Evolutionary conservation across 495 filamentous ascomycete genomes (phyloP).

Genomic region (Penicillium manginii): DNA sequence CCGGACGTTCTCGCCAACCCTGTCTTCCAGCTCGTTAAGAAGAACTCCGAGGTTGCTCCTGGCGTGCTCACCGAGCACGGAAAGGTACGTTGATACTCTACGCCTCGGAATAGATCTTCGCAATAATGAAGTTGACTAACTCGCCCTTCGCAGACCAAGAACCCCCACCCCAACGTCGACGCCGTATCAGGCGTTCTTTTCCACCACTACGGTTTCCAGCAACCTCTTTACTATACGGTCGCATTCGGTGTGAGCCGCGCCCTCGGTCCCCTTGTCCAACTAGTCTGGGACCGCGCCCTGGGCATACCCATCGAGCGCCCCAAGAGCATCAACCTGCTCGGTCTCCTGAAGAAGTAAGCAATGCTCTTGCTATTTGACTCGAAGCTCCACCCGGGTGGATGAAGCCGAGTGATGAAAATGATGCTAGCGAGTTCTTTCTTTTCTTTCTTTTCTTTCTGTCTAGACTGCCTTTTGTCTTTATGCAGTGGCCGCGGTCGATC

Average conservation of each 20-base stretch:
- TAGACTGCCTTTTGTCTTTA: slow-evolving; percentile 9
- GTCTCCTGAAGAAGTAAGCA: slow-evolving; percentile 64
- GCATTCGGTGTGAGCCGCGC: slow-evolving; percentile 95
- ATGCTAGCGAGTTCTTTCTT: slow-evolving; percentile 18
- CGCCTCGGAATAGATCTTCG: background rate
- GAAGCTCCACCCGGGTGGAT: background rate
- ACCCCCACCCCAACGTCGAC: slow-evolving; percentile 97
- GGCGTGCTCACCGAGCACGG: slow-evolving; percentile 89
- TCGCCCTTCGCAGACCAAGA: slow-evolving; percentile 71
- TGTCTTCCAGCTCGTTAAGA: slow-evolving; percentile 90
- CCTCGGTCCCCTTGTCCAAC: slow-evolving; percentile 86
- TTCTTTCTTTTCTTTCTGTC: slow-evolving; percentile 2
- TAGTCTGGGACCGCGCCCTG: slow-evolving; percentile 94
- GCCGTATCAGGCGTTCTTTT: slow-evolving; percentile 90
- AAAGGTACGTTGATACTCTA: slow-evolving; percentile 56
- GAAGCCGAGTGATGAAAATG: slow-evolving; percentile 17
- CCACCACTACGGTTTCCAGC: slow-evolving; percentile 94
- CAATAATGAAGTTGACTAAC: slow-evolving; percentile 15
- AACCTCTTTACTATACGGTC: slow-evolving; percentile 96
- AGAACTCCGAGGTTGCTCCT: slow-evolving; percentile 81
- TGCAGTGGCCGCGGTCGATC: background rate
- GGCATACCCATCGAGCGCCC: slow-evolving; percentile 97
- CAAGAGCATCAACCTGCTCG: slow-evolving; percentile 92
- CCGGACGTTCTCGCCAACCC: slow-evolving; percentile 85
- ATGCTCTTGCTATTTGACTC: background rate